Base-by-base conservation (phyloP, 495 filamentous ascomycete genomes). In the Hypomontagnella submonticulosa region DNA sequence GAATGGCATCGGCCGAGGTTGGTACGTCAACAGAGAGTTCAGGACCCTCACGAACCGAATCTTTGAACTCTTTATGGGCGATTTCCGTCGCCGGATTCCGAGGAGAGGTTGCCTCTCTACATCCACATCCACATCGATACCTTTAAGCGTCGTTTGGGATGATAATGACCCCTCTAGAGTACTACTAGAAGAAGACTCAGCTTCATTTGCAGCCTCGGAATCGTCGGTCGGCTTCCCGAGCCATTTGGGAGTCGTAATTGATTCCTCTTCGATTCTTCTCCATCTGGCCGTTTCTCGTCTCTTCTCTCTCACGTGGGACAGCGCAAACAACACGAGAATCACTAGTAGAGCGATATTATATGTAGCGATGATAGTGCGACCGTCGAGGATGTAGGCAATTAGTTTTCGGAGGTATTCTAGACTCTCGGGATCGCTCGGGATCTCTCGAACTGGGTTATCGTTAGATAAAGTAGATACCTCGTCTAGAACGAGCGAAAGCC, bases 1-100 rank as follows among this genome's bases (percentile, higher is more conserved):
- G 15, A 85, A 12, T 0, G 82, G 85, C 7, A 88, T 74, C 1
- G 82, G 80, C 15, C 56, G 71, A 13, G 86, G 86, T 65, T 88
- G 86, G 49, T 85, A 82, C 54, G 77, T 75, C 33, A 85, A 68
- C 55, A 77, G 76, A 30, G 71, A 70, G 10, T 63, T 62, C 32
- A 79, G 10, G 10, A 40, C 27, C 40, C 57, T 62, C 30, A 53
- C 16, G 18, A 50, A 44, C 13, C 34, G 36, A 42, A 15, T 43
- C 20, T 49, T 15, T 11, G 37, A 52, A 27, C 43, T 43, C 5
- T 20, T 40, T 16, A 33, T 32, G 40, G 57, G n/a, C n/a, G 58
- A 15, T 38, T 54, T 37, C 11, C 38, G 67, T 42, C 37, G 62
- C 18, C 40, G 44, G 10, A 32, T 48, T 44, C 64, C 55, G 11